Evolutionary conservation across 2,329 filamentous ascomycete species (phyloP).

Genomic region (Cladobotryum mycophilum): DNA sequence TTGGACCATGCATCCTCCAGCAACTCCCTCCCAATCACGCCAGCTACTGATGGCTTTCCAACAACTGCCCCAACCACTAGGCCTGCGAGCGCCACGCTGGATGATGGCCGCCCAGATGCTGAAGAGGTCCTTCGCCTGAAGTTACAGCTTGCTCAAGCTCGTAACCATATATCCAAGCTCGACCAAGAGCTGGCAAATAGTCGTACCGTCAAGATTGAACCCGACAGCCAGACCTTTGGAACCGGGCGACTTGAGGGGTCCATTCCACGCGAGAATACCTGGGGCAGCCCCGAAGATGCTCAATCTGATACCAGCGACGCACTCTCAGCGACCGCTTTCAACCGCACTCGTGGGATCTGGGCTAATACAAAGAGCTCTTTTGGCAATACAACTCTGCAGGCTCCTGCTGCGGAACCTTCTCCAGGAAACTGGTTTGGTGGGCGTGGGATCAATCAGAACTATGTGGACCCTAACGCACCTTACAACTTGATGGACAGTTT

Average conservation of each 20-base stretch:
- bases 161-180: slow-evolving; percentile 63
- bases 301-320: slow-evolving; percentile 53
- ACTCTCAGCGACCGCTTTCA: slow-evolving; percentile 45
- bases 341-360: slow-evolving; percentile 52
- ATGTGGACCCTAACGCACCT: slow-evolving; percentile 33
- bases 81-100: slow-evolving; percentile 45
- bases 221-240: slow-evolving; percentile 18
- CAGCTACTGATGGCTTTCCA: slow-evolving; percentile 50
- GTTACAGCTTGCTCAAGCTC: slow-evolving; percentile 63
- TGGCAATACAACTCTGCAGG: slow-evolving; percentile 26
- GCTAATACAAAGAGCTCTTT: slow-evolving; percentile 40
- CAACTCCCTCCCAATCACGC: slow-evolving; percentile 57
- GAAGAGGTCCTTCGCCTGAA: slow-evolving; percentile 64
- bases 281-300: slow-evolving; percentile 49
- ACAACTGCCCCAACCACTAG: slow-evolving; percentile 44
- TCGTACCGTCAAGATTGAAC: slow-evolving; percentile 52
- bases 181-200: slow-evolving; percentile 64
- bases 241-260: slow-evolving; percentile 16
- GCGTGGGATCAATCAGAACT: slow-evolving; percentile 33
- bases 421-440: slow-evolving; percentile 40
- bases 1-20: slow-evolving; percentile 47
- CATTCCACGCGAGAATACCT: slow-evolving; percentile 38
- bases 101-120: slow-evolving; percentile 34
- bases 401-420: slow-evolving; percentile 31
- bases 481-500: slow-evolving; percentile 35